Evolutionary conservation across 1,139 yeast species (phyloP).

Genomic region (Lodderomyces metapsilosis): DNA sequence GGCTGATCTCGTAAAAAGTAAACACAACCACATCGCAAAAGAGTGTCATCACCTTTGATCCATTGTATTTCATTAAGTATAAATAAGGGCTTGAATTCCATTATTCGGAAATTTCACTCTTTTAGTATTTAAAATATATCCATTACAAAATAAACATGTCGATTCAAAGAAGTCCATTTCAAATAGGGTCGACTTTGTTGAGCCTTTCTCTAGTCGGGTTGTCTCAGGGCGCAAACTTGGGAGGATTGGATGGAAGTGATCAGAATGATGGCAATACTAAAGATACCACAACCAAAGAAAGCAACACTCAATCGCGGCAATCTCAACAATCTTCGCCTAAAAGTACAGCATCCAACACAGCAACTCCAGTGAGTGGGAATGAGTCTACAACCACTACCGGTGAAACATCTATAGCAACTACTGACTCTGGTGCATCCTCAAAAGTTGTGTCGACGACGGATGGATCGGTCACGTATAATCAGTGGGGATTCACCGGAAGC

Average conservation of each 20-base stretch:
- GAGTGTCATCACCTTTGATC: background rate
- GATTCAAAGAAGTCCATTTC: conserved; percentile 13
- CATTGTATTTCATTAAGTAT: background rate
- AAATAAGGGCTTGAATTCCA: background rate
- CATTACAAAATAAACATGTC: background rate
- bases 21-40: background rate
- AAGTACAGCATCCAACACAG: conserved; percentile 2
- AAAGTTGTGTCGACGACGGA: no score
- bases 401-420: conserved; percentile 9
- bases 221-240: conserved; percentile 14
- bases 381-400: conserved; percentile 9
- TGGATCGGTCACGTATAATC: conserved; percentile 30
- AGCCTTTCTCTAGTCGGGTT: conserved; percentile 16
- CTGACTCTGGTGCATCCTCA: background rate
- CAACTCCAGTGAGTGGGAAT: conserved; percentile 6
- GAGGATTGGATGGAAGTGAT: conserved; percentile 16
- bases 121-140: no score
- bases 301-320: conserved; percentile 7
- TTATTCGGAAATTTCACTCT: no score
- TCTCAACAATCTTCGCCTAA: conserved; percentile 9
- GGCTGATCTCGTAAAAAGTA: background rate
- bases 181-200: conserved; percentile 14
- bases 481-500: conserved; percentile 45
- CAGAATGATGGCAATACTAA: background rate
- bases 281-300: conserved; percentile 8